phyloP scores from a whole-genome alignment of 768 basidiomycete species.

The Mycena floridula region DNA sequence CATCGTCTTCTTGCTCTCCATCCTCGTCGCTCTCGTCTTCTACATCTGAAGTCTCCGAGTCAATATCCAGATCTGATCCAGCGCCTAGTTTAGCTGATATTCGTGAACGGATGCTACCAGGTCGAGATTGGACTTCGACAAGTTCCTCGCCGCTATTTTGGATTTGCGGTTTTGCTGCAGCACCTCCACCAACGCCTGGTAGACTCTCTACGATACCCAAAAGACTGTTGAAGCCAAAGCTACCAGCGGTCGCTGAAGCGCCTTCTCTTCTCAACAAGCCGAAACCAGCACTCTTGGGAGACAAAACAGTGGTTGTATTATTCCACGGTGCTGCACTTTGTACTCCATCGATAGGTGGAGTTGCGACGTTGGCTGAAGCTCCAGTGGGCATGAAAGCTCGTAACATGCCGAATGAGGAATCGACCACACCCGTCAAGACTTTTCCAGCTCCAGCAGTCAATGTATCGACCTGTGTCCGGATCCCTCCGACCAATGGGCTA shows the following conservation, averaged over 20 bases:
- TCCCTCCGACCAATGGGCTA: conserved; percentile 36
- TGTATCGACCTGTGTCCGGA: conserved; percentile 78
- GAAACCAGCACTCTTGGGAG: conserved; percentile 30
- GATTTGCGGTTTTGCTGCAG: conserved; percentile 11
- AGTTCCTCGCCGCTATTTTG: conserved; percentile 30
- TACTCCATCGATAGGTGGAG: conserved; percentile 17
- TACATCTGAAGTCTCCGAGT: conserved; percentile 37
- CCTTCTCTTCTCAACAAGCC: conserved; percentile 70
- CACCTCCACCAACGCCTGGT: conserved; percentile 1
- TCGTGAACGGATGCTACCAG: conserved; percentile 23
- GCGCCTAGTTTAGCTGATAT: conserved; percentile 6
- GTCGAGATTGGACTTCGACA: conserved; percentile 18
- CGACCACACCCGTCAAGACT: conserved; percentile 80
- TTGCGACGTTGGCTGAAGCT: conserved; percentile 7
- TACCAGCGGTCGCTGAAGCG: conserved; percentile 76
- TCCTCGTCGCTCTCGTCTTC: conserved; percentile 30
- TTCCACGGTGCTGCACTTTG: conserved; percentile 34
- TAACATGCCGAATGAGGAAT: conserved; percentile 84
- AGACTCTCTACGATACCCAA: conserved; percentile 23
- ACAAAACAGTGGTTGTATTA: conserved; percentile 19
- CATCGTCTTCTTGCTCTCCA: conserved; percentile 32
- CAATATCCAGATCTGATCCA: conserved; percentile 5
- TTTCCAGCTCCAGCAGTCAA: conserved; percentile 80
- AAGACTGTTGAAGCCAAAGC: conserved; percentile 58
- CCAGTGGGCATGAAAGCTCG: conserved; percentile 34